Conservation (phyloP, 192 early-diverging fungal genomes). For the Paraglomus brasilianum region DNA sequence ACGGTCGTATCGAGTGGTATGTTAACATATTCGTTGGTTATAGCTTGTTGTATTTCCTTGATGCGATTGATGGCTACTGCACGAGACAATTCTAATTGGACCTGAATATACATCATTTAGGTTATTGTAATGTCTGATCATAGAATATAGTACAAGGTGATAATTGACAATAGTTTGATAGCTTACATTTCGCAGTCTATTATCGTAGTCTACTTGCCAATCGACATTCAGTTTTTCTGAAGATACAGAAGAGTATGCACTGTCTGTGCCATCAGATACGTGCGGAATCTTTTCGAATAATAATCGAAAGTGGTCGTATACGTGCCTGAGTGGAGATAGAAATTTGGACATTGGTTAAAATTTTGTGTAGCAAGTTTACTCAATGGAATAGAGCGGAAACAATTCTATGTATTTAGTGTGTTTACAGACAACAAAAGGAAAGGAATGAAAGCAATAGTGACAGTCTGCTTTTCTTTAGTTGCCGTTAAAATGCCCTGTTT, state of each 20-base stretch:
- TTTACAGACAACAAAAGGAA: not conserved
- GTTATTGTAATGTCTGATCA: not conserved
- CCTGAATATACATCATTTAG: not conserved
- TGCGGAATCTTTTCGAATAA: constrained; percentile 7
- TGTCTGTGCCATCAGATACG: not conserved
- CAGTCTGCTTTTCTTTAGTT: not conserved
- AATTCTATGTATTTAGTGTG: no score
- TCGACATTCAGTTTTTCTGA: no score
- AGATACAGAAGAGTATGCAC: no score
- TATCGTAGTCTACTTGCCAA: constrained; percentile 28
- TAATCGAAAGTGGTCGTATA: constrained; percentile 25
- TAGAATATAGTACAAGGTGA: not conserved
- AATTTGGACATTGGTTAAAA: not conserved
- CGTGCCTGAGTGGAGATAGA: not conserved
- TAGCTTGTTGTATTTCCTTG: constrained; percentile 9
- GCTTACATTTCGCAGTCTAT: constrained; percentile 5
- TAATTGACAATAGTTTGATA: not conserved
- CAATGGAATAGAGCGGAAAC: no score
- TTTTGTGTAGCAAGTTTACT: no score
- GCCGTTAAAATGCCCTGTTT: not conserved
- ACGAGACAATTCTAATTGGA: constrained; percentile 2
- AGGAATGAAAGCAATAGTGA: not conserved
- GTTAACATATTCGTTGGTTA: not conserved
- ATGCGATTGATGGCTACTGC: constrained; percentile 9
- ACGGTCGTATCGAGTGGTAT: constrained; percentile 1